Base-by-base conservation (phyloP, 164 flowering plant species). In the Magnolia changhungtana region DNA sequence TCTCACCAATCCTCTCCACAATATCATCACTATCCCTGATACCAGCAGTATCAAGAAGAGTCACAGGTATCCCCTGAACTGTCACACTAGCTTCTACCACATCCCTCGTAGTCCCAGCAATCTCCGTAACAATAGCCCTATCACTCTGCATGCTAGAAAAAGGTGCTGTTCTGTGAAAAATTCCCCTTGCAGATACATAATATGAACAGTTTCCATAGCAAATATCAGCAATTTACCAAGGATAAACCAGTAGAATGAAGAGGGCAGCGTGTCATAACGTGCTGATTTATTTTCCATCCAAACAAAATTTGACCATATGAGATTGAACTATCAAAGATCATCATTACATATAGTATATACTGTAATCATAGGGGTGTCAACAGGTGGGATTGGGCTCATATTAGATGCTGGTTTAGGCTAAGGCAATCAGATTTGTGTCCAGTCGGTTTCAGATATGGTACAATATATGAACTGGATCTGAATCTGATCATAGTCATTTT, bases 91-190 rank as follows among this genome's bases (percentile, higher is more conserved):
- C 97, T 87, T 94, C 98, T 67, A 96, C 89, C 66, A 94, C 89
- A 87, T 96, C 99, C 79, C 99, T 83, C 45, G 99, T 96, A 23
- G 98, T 96, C 76, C 99, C 98, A 78, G 98, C 97, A 83, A 94
- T 87, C 72, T 91, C 93, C 68, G 99, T 94, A 76, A 96, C 99
- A 79, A 96, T 96, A 45, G 99, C 99, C 81, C 90, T 90, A 77
- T 96, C 93, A 91, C 93, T 94, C 99, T 96, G 97, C 87, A 89
- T 80, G 90, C 99, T 94, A 93, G 79, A 16, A 37, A 58, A 61
- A 31, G 1, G 23, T 13, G 63, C 73, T 45, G 77, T 72, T 78
- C 74, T 82, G 78, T 81, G 78, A 67, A 37, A 67, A 67, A 29
- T 18, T 5, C 6, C 61, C 13, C 13, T 9, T 16, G 18, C 10